These are phyloP conservation scores for Fusarium foetens DNA, from an alignment of 2,329 filamentous ascomycete species.

Conservation along the genomic window DNA sequence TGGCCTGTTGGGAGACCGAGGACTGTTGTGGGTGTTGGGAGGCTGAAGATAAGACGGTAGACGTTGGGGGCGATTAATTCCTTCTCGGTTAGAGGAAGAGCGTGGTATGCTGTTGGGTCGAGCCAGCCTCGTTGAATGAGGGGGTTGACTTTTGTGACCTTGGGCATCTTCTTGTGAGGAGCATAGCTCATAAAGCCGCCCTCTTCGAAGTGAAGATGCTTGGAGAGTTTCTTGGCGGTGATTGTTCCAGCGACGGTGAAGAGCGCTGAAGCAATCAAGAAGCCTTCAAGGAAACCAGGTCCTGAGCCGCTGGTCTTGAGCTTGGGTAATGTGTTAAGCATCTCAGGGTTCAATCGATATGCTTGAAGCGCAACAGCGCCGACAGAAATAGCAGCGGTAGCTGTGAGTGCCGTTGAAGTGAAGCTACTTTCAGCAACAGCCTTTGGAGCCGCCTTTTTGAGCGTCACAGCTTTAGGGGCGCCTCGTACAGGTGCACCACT, in stretches of 20 bases:
- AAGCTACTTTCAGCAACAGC: background rate
- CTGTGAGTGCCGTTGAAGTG: slow-evolving; percentile 5
- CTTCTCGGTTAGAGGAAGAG: slow-evolving; percentile 57
- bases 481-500: slow-evolving; percentile 42
- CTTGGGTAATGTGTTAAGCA: slow-evolving; percentile 16
- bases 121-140: slow-evolving; percentile 55
- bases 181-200: slow-evolving; percentile 43
- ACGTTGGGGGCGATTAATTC: slow-evolving; percentile 54
- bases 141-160: slow-evolving; percentile 46
- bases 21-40: slow-evolving; percentile 56
- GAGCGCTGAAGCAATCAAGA: slow-evolving; percentile 25
- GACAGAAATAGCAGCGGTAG: slow-evolving; percentile 19
- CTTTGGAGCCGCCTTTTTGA: slow-evolving; percentile 33
- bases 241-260: slow-evolving; percentile 46
- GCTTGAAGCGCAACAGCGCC: slow-evolving; percentile 22
- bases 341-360: slow-evolving; percentile 20
- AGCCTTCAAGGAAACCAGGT: slow-evolving; percentile 22
- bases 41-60: slow-evolving; percentile 59
- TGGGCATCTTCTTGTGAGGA: slow-evolving; percentile 51
- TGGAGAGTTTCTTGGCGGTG: slow-evolving; percentile 45
- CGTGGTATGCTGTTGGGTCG: slow-evolving; percentile 59
- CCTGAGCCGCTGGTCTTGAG: slow-evolving; percentile 15
- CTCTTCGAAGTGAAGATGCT: slow-evolving; percentile 46
- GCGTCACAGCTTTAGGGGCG: slow-evolving; percentile 23
- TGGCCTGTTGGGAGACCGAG: slow-evolving; percentile 67